A percentile compares a stretch with the other conserved stretches of the same genome.
Conservation (phyloP, 1,284 basidiomycete genomes). For the Boletellus deceptivus region DNA sequence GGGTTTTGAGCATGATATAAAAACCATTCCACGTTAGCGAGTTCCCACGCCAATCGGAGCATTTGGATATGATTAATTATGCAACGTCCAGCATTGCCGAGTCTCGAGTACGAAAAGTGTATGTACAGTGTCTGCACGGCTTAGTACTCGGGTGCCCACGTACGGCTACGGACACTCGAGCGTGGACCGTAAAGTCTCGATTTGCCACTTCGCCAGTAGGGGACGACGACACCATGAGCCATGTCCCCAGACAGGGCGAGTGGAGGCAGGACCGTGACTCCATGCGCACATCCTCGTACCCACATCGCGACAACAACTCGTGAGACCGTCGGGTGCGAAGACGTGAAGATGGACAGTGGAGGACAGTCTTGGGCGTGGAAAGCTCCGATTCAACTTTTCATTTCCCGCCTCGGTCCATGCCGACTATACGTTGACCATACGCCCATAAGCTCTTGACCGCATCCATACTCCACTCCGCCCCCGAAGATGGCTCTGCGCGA, state of each 20-base stretch:
- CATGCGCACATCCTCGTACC: background rate
- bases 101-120: no score
- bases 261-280: slow-evolving; percentile 38
- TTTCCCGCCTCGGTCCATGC: slow-evolving; percentile 23
- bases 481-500: slow-evolving; percentile 47
- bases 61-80: no score
- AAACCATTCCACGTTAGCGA: slow-evolving; percentile 14
- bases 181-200: slow-evolving; percentile 55
- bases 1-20: slow-evolving; percentile 17
- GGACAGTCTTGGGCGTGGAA: background rate
- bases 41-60: slow-evolving; percentile 29
- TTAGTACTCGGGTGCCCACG: slow-evolving; percentile 74
- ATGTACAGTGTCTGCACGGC: slow-evolving; percentile 45
- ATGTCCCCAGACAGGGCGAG: slow-evolving; percentile 69
- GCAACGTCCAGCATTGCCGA: no score
- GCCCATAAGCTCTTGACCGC: slow-evolving; percentile 17
- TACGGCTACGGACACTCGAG: slow-evolving; percentile 55
- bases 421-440: slow-evolving; percentile 4
- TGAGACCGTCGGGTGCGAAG: background rate
- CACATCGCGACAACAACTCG: background rate
- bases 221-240: slow-evolving; percentile 66
- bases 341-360: no score
- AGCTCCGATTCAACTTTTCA: slow-evolving; percentile 28
- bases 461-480: slow-evolving; percentile 19
- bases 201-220: slow-evolving; percentile 72